These are phyloP conservation scores for Platanthera guangdongensis DNA, from an alignment of 106 monocot genomes.

Conservation along the genomic window DNA sequence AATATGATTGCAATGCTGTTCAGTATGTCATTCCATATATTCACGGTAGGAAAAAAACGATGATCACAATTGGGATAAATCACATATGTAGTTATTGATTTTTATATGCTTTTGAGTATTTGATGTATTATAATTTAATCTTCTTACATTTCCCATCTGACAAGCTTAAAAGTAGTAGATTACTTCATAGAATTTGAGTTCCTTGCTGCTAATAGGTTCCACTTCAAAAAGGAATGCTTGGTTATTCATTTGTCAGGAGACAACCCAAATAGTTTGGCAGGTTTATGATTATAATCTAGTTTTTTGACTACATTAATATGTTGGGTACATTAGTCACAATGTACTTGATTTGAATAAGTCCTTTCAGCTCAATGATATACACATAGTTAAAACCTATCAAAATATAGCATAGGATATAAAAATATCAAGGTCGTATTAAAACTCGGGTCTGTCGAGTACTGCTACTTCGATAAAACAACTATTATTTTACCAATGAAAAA, in stretches of 20 bases:
- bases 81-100: neutral
- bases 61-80: neutral
- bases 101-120: neutral
- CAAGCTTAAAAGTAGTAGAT: no score
- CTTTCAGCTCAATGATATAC: no score
- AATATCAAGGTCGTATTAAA: no score
- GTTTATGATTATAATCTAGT: conserved; percentile 21
- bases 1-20: neutral
- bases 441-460: no score
- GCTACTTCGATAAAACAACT: no score
- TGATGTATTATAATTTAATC: neutral
- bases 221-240: conserved; percentile 56
- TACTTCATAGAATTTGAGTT: neutral
- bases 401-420: no score
- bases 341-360: no score
- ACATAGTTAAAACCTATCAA: no score
- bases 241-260: conserved; percentile 97
- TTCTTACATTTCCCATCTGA: neutral
- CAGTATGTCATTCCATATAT: neutral
- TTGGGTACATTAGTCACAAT: no score
- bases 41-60: neutral
- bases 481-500: no score
- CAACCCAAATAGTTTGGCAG: conserved; percentile 98
- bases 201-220: conserved; percentile 36
- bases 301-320: neutral